A percentile compares a stretch with the other conserved stretches of the same genome.
These are phyloP conservation scores for Smittium culicis DNA, from an alignment of 371 early-diverging fungal genomes.

Conservation along the genomic window DNA sequence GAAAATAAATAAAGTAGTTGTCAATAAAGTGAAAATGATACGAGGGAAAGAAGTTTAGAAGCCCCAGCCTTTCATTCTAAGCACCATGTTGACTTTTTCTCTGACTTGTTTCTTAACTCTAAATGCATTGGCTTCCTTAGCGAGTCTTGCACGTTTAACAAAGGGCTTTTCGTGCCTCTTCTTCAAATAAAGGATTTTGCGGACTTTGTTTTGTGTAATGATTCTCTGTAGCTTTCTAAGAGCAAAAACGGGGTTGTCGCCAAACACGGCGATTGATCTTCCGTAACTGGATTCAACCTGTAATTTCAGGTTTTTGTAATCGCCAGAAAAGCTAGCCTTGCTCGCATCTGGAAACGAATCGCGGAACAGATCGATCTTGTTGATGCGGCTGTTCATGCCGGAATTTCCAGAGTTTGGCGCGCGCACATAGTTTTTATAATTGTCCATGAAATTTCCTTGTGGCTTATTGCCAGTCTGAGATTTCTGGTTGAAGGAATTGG, in stretches of 20 bases:
- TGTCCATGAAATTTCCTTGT: neutral
- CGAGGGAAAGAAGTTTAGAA: constrained; percentile 2
- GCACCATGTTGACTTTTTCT: constrained; percentile 26
- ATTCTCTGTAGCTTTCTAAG: constrained; percentile 21
- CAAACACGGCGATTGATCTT: constrained; percentile 7
- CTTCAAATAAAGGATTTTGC: constrained; percentile 22
- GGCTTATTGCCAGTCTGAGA: neutral
- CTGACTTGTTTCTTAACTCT: constrained; percentile 27
- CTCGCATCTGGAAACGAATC: neutral
- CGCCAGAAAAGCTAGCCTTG: neutral
- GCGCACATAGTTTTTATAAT: neutral
- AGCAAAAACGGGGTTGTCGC: neutral
- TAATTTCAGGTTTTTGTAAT: neutral
- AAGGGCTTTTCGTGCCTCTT: constrained; percentile 31
- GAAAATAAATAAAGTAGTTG: neutral
- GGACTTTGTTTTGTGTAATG: constrained; percentile 21
- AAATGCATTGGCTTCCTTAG: constrained; percentile 24
- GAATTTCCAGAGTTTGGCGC: neutral
- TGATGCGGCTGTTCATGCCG: neutral
- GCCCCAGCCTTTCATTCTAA: constrained; percentile 25
- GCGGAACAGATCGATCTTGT: neutral
- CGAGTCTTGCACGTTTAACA: constrained; percentile 28
- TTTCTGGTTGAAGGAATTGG: neutral
- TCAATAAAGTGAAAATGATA: neutral
- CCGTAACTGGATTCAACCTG: neutral